Evolutionary conservation across 2,329 filamentous ascomycete genomes (phyloP).

Genomic region (Xylaria sp.): DNA sequence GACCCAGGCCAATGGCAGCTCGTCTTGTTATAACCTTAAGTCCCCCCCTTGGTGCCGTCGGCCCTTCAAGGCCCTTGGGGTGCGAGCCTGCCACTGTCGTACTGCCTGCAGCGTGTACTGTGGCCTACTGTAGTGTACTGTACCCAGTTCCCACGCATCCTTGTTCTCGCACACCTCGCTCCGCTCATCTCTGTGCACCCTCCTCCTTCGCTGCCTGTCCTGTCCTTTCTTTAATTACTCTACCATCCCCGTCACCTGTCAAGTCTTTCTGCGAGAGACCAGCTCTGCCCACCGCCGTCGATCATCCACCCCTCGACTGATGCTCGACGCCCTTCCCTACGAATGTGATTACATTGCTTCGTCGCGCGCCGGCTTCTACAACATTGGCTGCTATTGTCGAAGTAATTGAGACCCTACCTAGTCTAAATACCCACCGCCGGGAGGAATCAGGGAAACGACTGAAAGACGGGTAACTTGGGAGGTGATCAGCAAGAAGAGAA

Average conservation of each 20-base stretch:
- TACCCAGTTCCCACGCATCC: slow-evolving; percentile 28
- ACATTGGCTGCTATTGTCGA: slow-evolving; percentile 23
- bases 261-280: slow-evolving; percentile 36
- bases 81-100: slow-evolving; percentile 10
- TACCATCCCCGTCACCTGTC: slow-evolving; percentile 35
- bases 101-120: background rate
- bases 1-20: slow-evolving; percentile 25
- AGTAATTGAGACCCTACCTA: slow-evolving; percentile 20
- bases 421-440: slow-evolving; percentile 13
- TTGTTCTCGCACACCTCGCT: slow-evolving; percentile 32
- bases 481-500: slow-evolving; percentile 13
- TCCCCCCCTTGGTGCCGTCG: slow-evolving; percentile 24
- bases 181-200: slow-evolving; percentile 33
- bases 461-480: slow-evolving; percentile 1
- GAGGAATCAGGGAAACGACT: slow-evolving; percentile 17
- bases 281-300: slow-evolving; percentile 29
- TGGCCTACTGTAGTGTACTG: slow-evolving; percentile 3
- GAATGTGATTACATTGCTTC: slow-evolving; percentile 31
- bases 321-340: slow-evolving; percentile 22
- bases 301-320: slow-evolving; percentile 28
- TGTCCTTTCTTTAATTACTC: slow-evolving; percentile 34
- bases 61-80: slow-evolving; percentile 15
- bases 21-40: slow-evolving; percentile 31
- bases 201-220: slow-evolving; percentile 31
- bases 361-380: slow-evolving; percentile 24